Base-by-base conservation (phyloP, 139 green algal species). In the Zygnema cylindricum region DNA sequence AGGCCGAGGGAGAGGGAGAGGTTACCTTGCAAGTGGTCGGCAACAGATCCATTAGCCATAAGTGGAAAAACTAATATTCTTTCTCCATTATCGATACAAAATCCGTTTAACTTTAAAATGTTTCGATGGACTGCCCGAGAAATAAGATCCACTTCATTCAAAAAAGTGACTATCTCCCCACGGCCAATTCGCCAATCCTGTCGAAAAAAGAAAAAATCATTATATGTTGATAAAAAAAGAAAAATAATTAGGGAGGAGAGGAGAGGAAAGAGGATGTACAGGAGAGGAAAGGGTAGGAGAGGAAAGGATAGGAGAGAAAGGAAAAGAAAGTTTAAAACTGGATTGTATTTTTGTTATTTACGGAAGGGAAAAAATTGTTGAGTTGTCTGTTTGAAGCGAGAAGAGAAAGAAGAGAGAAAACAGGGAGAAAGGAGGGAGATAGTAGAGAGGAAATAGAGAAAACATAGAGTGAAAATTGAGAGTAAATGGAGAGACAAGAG, bases 11-110 rank as follows among this genome's bases (percentile, higher is more conserved):
- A 16, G 16, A 79, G 71, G 16, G 16, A 79, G 71, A 43, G 71
- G 7, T 40, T 16, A 63, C 71, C 36, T 41, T 16, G 71, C 3
- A 79, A 16, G 16, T 79, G 71, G 3, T 16, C 7, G 71, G 21
- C 49, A n/a, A 90, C 25, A n/a, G 43, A 81, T 22, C 85, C 85
- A 40, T 90, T 90, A 1, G 85, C 23, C 78, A 89, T 89, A 77
- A 76, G 87, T n/a, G 42, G 43, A 21, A 42, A 77, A 2, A 88
- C 85, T 3, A 90, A 35, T 32, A 90, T 75, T 2, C 85, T 21
- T 43, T 90, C 85, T 32, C 76, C 76, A 35, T 25, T 38, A 16
- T 87, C 35, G 55, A 76, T 77, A 77, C 85, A 90, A 77, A 88
- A 90, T 71, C 85, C 85, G 1, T 81, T 33, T 2, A 90, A 7